Base-by-base conservation (phyloP, 805 yeast genomes). In the Ogataea siamensis region DNA sequence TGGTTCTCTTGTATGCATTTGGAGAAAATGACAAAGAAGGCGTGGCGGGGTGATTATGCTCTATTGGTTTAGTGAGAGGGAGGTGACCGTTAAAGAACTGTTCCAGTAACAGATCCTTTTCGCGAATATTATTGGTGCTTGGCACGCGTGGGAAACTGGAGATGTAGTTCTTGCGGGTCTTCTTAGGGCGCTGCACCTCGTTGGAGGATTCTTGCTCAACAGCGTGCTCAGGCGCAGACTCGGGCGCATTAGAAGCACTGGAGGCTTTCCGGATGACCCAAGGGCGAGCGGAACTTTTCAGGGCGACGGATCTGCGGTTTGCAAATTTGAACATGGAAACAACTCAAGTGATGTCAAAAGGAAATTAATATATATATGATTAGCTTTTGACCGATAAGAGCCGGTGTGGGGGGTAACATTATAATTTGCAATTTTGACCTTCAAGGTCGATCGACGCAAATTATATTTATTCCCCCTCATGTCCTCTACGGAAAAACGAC, bases 141-240 rank as follows among this genome's bases (percentile, higher is more conserved):
- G 64, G 64, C 10, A 62, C 64, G 22, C 59, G 46, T n/a, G 64
- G 64, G 26, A 59, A 50, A 3, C 58, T 47, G 25, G 52, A 51
- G 28, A 58, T 45, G 43, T 55, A 50, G 32, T 50, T 49, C n/a
- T 32, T 38, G 29, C 41, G 41, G 15, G 24, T 30, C 40, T 49
- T 54, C 37, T 46, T 53, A 10, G 50, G 39, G 5, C 37, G 40
- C 16, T 25, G 16, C 23, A 39, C 31, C 31, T 37, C 43, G 10
- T 22, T 21, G 13, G 28, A 11, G 5, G 40, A 29, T 8, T 37
- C 40, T 13, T 37, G 40, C 15, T 37, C 35, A 18, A 37, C 32
- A 14, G 31, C 31, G 19, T 28, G 39, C 16, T 35, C 39, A 16
- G 39, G 18, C 16, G 31, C 26, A 13, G 34, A 21, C 15, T 37